Evolutionary conservation across 23 red algal species (phyloP), one percentile per base, ranked within the genome.

Genomic region (Gracilaria caudata): DNA sequence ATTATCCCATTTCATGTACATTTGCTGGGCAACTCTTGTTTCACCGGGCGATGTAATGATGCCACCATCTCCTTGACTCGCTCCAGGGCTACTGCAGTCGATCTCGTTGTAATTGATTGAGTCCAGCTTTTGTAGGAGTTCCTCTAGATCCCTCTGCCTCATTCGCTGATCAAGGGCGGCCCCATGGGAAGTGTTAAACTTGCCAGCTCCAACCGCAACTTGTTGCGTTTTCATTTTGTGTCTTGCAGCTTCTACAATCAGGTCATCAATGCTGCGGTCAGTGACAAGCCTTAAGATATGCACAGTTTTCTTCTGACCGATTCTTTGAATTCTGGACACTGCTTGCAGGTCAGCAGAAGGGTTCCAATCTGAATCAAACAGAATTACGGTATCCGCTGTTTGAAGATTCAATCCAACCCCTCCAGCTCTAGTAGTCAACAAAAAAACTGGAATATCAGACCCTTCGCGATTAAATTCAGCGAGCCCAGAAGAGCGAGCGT

Each of bases 331-430:
- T 13, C 95, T 88, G 2, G 90, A 84, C 51, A 93, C 84, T 19
- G 95, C 95, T 51, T 98, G 95, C 3, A 92, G 49, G 77, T 98
- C 95, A 32, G 86, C 90, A 1, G 81, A 83, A 16, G 95, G 95
- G 80, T 98, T 98, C 84, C 84, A 91, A 55, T 98, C 95, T 1
- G 82, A 88, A 43, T 98, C 95, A 49, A 94, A 94, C 72, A 98
- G 70, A 66, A 98, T 98, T n/a, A 98, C 95, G 0, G 95, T 98
- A 79, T 98, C 95, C 20, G 95, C 95, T 0, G 86, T 82, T 59
- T 92, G 90, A 23, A 98, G 77, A 72, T 98, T 98, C 41, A 98
- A 49, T 64, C 93, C 96, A 41, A 92, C 83, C 4, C 96, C 96
- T 5, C 96, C 96, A 16, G 96, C 96, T 65, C 96, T 71, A 7